Conservation (phyloP, 2,329 filamentous ascomycete genomes). For the Fusarium nygamai region DNA sequence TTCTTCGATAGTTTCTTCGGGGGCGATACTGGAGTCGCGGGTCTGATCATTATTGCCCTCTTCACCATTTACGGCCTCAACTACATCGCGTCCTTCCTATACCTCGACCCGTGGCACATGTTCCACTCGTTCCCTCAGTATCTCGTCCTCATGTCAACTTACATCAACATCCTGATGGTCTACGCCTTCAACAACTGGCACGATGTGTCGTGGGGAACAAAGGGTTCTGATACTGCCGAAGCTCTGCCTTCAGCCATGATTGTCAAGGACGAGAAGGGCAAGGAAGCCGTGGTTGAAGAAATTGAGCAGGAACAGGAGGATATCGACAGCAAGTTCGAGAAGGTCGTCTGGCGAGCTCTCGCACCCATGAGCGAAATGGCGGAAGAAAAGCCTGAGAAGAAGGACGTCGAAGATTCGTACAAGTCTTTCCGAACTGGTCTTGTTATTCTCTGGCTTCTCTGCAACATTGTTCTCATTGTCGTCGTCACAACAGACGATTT, state of each 20-base stretch:
- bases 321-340: constrained; percentile 41
- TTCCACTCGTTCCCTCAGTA: constrained; percentile 43
- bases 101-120: constrained; percentile 43
- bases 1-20: constrained; percentile 40
- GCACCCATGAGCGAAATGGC: constrained; percentile 36
- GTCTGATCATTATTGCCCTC: constrained; percentile 38
- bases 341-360: constrained; percentile 39
- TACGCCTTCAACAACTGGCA: constrained; percentile 43
- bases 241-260: constrained; percentile 35
- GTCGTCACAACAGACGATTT: constrained; percentile 41
- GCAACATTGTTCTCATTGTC: constrained; percentile 40
- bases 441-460: constrained; percentile 39
- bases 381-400: constrained; percentile 35
- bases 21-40: constrained; percentile 31
- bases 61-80: constrained; percentile 41
- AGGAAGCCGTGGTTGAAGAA: constrained; percentile 37
- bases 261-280: constrained; percentile 34
- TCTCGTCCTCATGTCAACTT: constrained; percentile 40
- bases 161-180: constrained; percentile 43
- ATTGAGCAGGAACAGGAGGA: constrained; percentile 40
- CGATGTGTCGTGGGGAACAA: constrained; percentile 40
- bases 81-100: constrained; percentile 38
- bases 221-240: constrained; percentile 36
- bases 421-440: constrained; percentile 41
- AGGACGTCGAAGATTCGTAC: constrained; percentile 38